phyloP scores from a whole-genome alignment of 1,284 basidiomycete species.

The Malassezia obtusa region DNA sequence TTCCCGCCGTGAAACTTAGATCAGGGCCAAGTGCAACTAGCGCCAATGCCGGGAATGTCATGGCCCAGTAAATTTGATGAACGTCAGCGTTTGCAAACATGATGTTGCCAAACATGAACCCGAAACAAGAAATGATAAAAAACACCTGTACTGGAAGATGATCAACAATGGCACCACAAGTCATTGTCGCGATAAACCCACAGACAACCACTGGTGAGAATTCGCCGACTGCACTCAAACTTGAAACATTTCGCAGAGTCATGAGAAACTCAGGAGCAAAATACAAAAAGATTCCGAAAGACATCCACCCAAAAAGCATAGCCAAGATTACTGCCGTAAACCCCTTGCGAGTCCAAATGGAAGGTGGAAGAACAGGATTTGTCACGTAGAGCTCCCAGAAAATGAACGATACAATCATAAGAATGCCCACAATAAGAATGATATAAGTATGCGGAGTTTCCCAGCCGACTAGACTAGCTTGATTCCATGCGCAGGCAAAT shows the following conservation, averaged over 20 bases:
- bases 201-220: constrained; percentile 18
- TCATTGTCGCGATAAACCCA: constrained; percentile 24
- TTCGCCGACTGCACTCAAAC: constrained; percentile 17
- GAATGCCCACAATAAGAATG: constrained; percentile 27
- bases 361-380: constrained; percentile 26
- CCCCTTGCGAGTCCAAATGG: constrained; percentile 19
- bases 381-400: constrained; percentile 16
- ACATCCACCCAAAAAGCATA: constrained; percentile 24
- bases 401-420: constrained; percentile 22
- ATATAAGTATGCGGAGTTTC: constrained; percentile 23
- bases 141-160: constrained; percentile 14
- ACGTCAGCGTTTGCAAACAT: constrained; percentile 21
- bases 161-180: constrained; percentile 19
- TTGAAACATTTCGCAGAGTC: constrained; percentile 13
- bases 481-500: constrained; percentile 34
- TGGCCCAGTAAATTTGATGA: constrained; percentile 18
- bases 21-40: constrained; percentile 34
- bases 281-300: constrained; percentile 15
- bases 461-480: constrained; percentile 34
- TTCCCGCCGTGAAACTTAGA: constrained; percentile 25
- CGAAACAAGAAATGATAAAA: constrained; percentile 20
- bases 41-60: constrained; percentile 18
- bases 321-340: constrained; percentile 18
- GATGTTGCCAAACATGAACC: constrained; percentile 26
- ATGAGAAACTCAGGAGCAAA: constrained; percentile 11